Evolutionary conservation across 2,329 filamentous ascomycete species (phyloP).

Genomic region (Teratosphaeria viscida): DNA sequence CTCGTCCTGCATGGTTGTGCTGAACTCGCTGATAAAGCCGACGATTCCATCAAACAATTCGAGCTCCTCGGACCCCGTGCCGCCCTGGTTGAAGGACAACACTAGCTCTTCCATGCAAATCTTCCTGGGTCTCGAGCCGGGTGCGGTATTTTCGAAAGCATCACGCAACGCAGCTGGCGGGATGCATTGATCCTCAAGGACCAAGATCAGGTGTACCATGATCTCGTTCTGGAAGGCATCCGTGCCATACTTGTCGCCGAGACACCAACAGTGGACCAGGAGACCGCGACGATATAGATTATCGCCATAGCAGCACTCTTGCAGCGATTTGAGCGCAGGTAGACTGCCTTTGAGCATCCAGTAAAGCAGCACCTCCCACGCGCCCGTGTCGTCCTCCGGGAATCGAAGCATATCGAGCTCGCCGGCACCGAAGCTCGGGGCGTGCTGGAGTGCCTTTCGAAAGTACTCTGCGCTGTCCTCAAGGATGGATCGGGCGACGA

Average conservation of each 20-base stretch:
- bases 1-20: neutral
- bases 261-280: neutral
- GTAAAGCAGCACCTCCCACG: constrained; percentile 1
- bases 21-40: neutral
- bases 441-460: neutral
- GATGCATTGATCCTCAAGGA: neutral
- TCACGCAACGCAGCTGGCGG: neutral
- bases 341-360: neutral
- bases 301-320: neutral
- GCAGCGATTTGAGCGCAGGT: neutral
- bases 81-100: neutral
- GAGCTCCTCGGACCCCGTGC: neutral
- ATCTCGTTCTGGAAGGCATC: neutral
- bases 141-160: neutral
- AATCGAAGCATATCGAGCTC: neutral
- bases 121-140: neutral
- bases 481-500: neutral
- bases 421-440: neutral
- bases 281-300: neutral
- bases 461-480: constrained; percentile 1
- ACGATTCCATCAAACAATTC: neutral
- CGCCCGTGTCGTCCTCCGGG: neutral
- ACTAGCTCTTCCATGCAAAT: neutral
- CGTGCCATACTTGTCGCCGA: neutral
- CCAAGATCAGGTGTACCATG: neutral